Evolutionary conservation across 352 stramenopile genomes (phyloP).

Genomic region (Phytophthora ramorum): DNA sequence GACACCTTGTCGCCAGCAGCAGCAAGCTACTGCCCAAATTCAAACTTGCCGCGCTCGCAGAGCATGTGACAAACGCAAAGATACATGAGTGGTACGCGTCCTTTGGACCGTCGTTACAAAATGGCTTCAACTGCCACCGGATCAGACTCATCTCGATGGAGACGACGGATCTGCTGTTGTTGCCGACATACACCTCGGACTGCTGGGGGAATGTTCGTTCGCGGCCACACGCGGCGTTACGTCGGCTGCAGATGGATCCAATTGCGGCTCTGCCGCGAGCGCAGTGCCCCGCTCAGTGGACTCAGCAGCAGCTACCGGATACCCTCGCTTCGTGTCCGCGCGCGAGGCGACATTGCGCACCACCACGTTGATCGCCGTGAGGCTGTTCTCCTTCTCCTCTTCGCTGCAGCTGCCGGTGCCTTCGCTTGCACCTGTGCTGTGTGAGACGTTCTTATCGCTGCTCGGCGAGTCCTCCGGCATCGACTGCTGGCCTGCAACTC

Average conservation of each 20-base stretch:
- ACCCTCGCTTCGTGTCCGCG: conserved; percentile 9
- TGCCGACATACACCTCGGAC: not conserved
- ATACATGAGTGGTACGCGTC: conserved; percentile 21
- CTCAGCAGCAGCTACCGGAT: not conserved
- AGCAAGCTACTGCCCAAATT: not conserved
- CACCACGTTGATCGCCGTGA: conserved; percentile 21
- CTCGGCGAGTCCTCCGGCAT: not conserved
- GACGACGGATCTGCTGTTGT: not conserved
- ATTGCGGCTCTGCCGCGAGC: conserved; percentile 15
- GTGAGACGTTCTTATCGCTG: conserved; percentile 21
- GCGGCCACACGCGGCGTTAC: conserved; percentile 3
- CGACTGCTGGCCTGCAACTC: not conserved
- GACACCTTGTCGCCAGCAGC: not conserved
- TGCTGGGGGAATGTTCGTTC: not conserved
- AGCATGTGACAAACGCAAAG: conserved; percentile 30
- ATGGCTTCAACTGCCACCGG: conserved; percentile 11
- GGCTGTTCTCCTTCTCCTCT: conserved; percentile 53
- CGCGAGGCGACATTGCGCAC: conserved; percentile 4
- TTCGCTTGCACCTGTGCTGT: conserved; percentile 17
- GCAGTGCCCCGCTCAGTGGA: not conserved
- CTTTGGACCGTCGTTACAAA: conserved; percentile 7
- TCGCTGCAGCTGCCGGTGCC: conserved; percentile 34
- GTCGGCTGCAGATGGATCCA: conserved; percentile 17
- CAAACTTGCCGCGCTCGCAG: not conserved
- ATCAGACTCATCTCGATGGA: conserved; percentile 8